These are phyloP conservation scores for Thinopyrum elongatum DNA, from an alignment of 176 grass and related monocot genomes.

Conservation along the genomic window DNA sequence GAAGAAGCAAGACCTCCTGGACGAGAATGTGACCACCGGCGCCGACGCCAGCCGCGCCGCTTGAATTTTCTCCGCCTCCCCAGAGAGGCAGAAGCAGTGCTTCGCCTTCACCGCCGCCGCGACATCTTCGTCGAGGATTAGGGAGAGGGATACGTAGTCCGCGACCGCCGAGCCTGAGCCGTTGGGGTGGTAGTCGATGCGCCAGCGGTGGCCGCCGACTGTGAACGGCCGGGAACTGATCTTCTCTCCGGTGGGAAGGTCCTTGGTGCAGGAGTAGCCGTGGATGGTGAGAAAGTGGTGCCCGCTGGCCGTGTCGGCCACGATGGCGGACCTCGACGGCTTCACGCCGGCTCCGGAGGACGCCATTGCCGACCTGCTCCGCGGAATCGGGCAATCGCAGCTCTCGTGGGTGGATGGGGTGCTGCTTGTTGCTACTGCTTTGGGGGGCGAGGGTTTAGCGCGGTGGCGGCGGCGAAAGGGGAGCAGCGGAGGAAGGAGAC, in stretches of 20 bases:
- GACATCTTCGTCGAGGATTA: neutral
- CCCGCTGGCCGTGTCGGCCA: neutral
- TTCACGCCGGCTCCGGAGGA: too few relatives aligned
- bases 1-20: too few relatives aligned
- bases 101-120: neutral
- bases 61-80: neutral
- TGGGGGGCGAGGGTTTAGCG: too few relatives aligned
- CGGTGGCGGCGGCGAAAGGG: too few relatives aligned
- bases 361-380: too few relatives aligned
- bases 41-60: too few relatives aligned
- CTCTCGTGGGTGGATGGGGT: too few relatives aligned
- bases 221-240: neutral
- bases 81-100: neutral
- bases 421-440: too few relatives aligned
- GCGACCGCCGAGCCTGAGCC: neutral
- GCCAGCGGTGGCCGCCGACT: neutral
- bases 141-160: neutral
- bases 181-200: constrained; percentile 7
- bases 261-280: neutral
- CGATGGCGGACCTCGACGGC: too few relatives aligned
- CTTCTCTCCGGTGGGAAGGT: neutral
- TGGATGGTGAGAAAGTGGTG: neutral
- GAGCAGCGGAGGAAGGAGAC: too few relatives aligned
- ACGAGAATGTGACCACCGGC: too few relatives aligned
- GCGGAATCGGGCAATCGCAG: too few relatives aligned